phyloP scores from a whole-genome alignment of 2,329 filamentous ascomycete genomes.

The Penicillium sp. region DNA sequence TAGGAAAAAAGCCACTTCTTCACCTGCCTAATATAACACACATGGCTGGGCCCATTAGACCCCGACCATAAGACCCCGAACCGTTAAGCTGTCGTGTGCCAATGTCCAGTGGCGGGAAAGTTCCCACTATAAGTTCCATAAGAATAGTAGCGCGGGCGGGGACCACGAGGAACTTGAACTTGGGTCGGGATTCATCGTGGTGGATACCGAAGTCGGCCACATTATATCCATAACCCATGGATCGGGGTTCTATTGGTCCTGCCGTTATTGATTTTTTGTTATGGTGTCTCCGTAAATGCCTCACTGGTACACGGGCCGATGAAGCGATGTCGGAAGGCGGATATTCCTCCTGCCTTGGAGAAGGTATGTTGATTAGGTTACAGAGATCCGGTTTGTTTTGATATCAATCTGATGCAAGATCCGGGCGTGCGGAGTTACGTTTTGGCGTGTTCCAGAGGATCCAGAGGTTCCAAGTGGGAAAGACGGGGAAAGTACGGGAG shows the following conservation, averaged over 20 bases:
- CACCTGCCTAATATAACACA: constrained; percentile 6
- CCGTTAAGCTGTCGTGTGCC: constrained; percentile 13
- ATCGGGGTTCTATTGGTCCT: neutral
- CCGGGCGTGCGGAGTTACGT: neutral
- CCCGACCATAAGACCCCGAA: neutral
- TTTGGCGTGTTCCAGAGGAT: no score
- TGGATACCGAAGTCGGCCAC: neutral
- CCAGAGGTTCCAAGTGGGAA: neutral
- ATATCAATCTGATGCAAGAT: neutral
- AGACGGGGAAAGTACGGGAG: neutral
- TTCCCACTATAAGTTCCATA: neutral
- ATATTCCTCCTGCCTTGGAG: constrained; percentile 2
- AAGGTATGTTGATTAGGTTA: neutral
- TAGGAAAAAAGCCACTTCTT: neutral
- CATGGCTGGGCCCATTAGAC: constrained; percentile 6
- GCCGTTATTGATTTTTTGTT: neutral
- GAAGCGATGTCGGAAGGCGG: neutral
- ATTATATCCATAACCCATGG: neutral
- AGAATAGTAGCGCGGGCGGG: neutral
- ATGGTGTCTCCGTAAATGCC: neutral
- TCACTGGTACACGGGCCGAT: neutral
- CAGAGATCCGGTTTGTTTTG: neutral
- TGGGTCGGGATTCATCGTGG: neutral
- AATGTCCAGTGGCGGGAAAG: neutral
- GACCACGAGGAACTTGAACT: neutral